Evolutionary conservation across 2,329 filamentous ascomycete genomes (phyloP).

Genomic region (Pseudogymnoascus sp.): DNA sequence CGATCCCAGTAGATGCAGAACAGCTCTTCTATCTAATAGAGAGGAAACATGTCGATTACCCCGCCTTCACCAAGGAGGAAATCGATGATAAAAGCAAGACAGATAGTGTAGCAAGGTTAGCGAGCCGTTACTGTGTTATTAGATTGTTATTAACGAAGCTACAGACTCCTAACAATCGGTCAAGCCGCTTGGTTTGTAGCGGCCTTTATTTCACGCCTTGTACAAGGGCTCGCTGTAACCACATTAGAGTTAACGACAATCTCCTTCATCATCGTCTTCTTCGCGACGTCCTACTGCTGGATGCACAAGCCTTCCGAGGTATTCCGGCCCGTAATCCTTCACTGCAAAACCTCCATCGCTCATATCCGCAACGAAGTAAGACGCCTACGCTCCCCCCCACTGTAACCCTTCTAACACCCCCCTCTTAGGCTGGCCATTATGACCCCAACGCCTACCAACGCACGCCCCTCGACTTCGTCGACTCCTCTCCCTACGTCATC

Average conservation of each 20-base stretch:
- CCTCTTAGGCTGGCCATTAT: neutral
- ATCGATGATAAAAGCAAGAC: slow-evolving; percentile 29
- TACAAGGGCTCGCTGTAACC: slow-evolving; percentile 18
- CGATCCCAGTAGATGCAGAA: slow-evolving; percentile 33
- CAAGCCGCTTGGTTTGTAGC: slow-evolving; percentile 24
- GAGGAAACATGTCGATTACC: slow-evolving; percentile 27
- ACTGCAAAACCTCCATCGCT: slow-evolving; percentile 15
- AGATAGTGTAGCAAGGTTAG: slow-evolving; percentile 25
- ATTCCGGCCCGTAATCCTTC: slow-evolving; percentile 12
- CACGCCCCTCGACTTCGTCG: slow-evolving; percentile 32
- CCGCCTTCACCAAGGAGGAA: slow-evolving; percentile 19
- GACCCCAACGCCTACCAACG: slow-evolving; percentile 21
- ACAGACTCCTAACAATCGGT: slow-evolving; percentile 19
- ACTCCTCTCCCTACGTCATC: slow-evolving; percentile 16
- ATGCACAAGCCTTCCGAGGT: slow-evolving; percentile 19
- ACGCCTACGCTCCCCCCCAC: neutral
- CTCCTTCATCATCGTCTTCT: slow-evolving; percentile 18
- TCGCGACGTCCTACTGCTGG: slow-evolving; percentile 20
- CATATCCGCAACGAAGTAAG: slow-evolving; percentile 16
- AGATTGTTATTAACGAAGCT: slow-evolving; percentile 19
- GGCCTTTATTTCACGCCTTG: slow-evolving; percentile 15
- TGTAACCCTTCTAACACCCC: neutral
- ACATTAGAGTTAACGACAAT: slow-evolving; percentile 20
- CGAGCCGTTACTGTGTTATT: neutral
- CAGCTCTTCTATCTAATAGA: slow-evolving; percentile 29